phyloP scores from a whole-genome alignment of 805 yeast genomes.

The Barnettozyma vustinii region DNA sequence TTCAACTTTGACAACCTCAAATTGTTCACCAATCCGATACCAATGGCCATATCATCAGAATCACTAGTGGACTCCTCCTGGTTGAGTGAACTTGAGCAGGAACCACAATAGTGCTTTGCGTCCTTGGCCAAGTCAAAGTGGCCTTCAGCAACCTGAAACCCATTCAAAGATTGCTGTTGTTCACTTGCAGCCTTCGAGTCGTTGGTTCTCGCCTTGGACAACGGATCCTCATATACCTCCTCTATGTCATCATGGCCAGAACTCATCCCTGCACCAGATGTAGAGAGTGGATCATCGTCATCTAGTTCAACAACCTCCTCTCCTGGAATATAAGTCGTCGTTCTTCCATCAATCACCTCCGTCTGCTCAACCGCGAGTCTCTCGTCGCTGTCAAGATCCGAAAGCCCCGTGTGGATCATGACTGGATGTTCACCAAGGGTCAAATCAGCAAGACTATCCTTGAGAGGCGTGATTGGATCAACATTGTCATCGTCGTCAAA shows the following conservation, averaged over 20 bases:
- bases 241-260: constrained; percentile 9
- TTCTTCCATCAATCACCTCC: constrained; percentile 9
- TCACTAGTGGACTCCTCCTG: constrained; percentile 21
- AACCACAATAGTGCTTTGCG: not conserved
- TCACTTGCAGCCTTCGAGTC: not conserved
- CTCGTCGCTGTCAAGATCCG: constrained; percentile 3
- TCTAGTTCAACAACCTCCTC: constrained; percentile 5
- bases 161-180: not conserved
- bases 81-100: constrained; percentile 17
- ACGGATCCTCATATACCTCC: constrained; percentile 3
- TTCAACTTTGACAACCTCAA: constrained; percentile 10
- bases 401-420: not conserved
- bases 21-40: constrained; percentile 21
- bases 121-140: not conserved
- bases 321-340: not conserved
- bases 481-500: constrained; percentile 13
- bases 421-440: not conserved
- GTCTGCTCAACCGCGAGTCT: constrained; percentile 3
- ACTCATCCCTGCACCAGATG: constrained; percentile 1
- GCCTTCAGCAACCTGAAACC: constrained; percentile 23
- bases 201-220: not conserved
- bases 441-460: not conserved
- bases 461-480: constrained; percentile 20
- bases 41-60: constrained; percentile 24
- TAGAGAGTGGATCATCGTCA: constrained; percentile 18